Evolutionary conservation across 1,139 yeast species (phyloP), one percentile per base, ranked within the genome.

Genomic region (Blastobotrys arbuscula): DNA sequence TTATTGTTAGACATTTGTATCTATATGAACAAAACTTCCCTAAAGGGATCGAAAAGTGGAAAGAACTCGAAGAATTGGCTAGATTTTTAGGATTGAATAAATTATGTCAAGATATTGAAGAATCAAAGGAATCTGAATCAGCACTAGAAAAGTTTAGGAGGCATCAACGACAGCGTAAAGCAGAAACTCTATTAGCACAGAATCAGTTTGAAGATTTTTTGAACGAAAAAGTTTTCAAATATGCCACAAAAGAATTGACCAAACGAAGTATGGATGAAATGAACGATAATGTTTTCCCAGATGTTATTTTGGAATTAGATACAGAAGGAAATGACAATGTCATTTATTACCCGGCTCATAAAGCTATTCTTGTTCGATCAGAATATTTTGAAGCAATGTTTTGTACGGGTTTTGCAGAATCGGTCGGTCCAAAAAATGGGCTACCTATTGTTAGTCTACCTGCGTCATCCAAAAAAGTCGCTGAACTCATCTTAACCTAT

Each of bases 341-440:
- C 8, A 58, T 61, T 0, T 74, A 71, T 51, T 84, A 78, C 57
- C 88, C 92, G 0, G 80, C 75, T 5, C 86, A 85, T 62, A 71
- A 80, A 46, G 74, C 85, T 0, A 75, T 84, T 50, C 61, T 85
- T 35, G 66, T 74, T 8, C 66, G 89, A 42, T 77, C 84, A 1
- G 84, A 78, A 42, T 84, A 82, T 61, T 85, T 79, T 60, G 78
- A 74, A 50, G 74, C 81, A 4, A 77, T 84, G 83, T 80, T 85
- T 59, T 66, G 72, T 20, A 79, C 86, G 2, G 63, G 67, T 18
- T 74, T 73, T 44, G 50, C 59, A 7, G 79, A 75, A 39, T 13
- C 15, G 15, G 1, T 28, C 4, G 13, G 13, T 12, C 39, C 39
- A 36, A 5, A 19, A 12, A 34, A 39, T 18, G 46, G 57, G 2